These are phyloP conservation scores for Cercospora beticola DNA, from an alignment of 2,329 filamentous ascomycete genomes.

Conservation along the genomic window DNA sequence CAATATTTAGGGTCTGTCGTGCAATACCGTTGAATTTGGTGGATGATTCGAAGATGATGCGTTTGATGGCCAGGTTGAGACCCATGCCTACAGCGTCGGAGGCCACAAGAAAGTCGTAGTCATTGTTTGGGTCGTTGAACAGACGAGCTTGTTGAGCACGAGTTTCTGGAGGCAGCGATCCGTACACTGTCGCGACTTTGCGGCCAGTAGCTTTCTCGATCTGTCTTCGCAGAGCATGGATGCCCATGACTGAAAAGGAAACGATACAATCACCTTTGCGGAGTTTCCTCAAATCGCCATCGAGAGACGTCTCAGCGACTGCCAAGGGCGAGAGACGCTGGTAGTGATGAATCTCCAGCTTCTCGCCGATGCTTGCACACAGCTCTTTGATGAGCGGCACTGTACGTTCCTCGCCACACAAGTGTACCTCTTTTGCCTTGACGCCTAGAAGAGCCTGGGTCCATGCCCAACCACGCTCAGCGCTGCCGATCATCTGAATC, in stretches of 20 bases:
- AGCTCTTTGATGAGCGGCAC: conserved; percentile 76
- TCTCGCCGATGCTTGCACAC: conserved; percentile 76
- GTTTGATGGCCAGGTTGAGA: conserved; percentile 83
- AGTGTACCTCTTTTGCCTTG: conserved; percentile 82
- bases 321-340: conserved; percentile 76
- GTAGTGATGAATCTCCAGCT: conserved; percentile 78
- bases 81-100: conserved; percentile 98
- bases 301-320: conserved; percentile 63
- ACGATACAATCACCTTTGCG: conserved; percentile 90
- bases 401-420: conserved; percentile 85
- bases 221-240: conserved; percentile 74
- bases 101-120: conserved; percentile 91
- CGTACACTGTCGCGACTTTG: conserved; percentile 90
- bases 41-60: conserved; percentile 80
- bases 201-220: conserved; percentile 75
- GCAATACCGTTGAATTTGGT: conserved; percentile 67
- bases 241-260: conserved; percentile 75
- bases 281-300: conserved; percentile 64
- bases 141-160: conserved; percentile 84
- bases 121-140: conserved; percentile 93
- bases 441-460: conserved; percentile 85
- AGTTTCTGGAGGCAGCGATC: conserved; percentile 86
- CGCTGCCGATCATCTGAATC: conserved; percentile 91
- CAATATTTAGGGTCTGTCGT: conserved; percentile 61
- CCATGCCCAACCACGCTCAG: conserved; percentile 87